phyloP scores from a whole-genome alignment of 768 basidiomycete species.

The Tulasnella sp. region DNA sequence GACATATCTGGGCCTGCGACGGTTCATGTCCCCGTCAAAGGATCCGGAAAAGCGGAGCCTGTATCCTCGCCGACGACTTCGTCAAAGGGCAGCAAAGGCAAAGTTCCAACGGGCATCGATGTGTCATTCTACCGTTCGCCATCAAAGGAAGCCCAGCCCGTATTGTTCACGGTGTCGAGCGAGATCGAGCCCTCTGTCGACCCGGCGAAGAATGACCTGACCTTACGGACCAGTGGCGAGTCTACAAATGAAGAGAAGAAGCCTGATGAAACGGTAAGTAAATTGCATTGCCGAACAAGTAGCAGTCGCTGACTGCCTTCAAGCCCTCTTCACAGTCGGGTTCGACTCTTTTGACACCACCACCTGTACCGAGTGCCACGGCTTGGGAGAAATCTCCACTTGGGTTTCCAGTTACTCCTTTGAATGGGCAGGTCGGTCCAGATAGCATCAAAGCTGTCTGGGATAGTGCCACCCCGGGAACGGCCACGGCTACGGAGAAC shows the following conservation, averaged over 20 bases:
- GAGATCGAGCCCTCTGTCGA: slow-evolving; percentile 42
- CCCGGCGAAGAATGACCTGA: slow-evolving; percentile 7
- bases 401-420: slow-evolving; percentile 43
- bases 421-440: slow-evolving; percentile 50
- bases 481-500: slow-evolving; percentile 46
- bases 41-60: not conserved
- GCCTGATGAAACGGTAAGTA: slow-evolving; percentile 37
- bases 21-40: not conserved
- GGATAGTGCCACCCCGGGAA: slow-evolving; percentile 53
- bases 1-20: not conserved
- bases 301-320: not conserved
- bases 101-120: slow-evolving; percentile 12
- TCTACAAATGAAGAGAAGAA: slow-evolving; percentile 36
- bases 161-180: slow-evolving; percentile 70
- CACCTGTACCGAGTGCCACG: slow-evolving; percentile 10
- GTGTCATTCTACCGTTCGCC: slow-evolving; percentile 19
- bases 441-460: slow-evolving; percentile 78
- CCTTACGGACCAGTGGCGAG: slow-evolving; percentile 19
- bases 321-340: slow-evolving; percentile 7
- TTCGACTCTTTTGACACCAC: slow-evolving; percentile 12
- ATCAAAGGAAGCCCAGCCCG: slow-evolving; percentile 19
- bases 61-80: slow-evolving; percentile 10
- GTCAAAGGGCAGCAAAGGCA: not conserved
- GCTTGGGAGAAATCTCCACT: slow-evolving; percentile 31
- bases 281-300: not conserved